Conservation (phyloP, 495 filamentous ascomycete species). For the Xylaria intraflava region DNA sequence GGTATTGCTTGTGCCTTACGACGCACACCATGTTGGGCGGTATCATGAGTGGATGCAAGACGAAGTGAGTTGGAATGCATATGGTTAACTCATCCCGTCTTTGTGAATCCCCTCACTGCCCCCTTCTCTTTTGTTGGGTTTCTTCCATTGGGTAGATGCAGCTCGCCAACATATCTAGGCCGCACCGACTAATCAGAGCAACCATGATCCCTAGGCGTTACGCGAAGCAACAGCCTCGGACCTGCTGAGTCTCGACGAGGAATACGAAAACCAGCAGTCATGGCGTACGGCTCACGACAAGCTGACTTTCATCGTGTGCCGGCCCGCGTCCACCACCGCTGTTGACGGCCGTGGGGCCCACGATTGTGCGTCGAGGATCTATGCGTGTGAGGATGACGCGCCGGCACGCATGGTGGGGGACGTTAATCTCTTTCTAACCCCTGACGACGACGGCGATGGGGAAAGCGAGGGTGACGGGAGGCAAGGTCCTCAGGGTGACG, state of each 20-base stretch:
- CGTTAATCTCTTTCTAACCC: slow-evolving; percentile 74
- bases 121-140: no score
- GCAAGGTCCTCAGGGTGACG: not conserved
- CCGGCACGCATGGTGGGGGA: slow-evolving; percentile 68
- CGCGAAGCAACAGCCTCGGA: slow-evolving; percentile 81
- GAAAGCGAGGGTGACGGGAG: not conserved
- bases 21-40: slow-evolving; percentile 65
- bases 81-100: not conserved
- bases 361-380: not conserved
- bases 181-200: no score
- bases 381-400: slow-evolving; percentile 42
- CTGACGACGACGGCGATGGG: slow-evolving; percentile 27
- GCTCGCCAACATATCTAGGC: not conserved
- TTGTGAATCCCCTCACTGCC: slow-evolving; percentile 1
- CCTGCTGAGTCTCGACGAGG: slow-evolving; percentile 65
- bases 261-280: slow-evolving; percentile 76
- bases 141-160: no score
- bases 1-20: slow-evolving; percentile 77
- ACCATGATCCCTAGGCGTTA: slow-evolving; percentile 54
- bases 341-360: not conserved
- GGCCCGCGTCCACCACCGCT: slow-evolving; percentile 4
- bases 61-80: slow-evolving; percentile 47
- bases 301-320: slow-evolving; percentile 65
- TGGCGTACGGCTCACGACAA: slow-evolving; percentile 76
- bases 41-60: slow-evolving; percentile 94